Base-by-base conservation (phyloP, 441 rosid species). In the Populus trichocarpa region DNA sequence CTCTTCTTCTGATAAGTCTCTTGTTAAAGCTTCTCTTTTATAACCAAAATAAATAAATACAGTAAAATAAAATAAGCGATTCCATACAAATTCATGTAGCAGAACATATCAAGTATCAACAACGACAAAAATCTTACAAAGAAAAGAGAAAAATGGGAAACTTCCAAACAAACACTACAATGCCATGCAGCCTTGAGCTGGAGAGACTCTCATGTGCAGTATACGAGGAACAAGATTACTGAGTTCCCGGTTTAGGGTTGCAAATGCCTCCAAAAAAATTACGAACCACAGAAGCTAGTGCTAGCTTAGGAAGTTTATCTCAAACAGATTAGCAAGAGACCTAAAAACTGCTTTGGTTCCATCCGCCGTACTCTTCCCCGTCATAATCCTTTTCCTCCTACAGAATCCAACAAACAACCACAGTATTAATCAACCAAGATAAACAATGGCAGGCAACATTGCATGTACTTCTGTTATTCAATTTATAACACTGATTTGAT, bases 281-380 rank as follows among this genome's bases (percentile, higher is more conserved):
- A 14, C 66, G 22, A 61, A 22, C 14, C 66, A 61, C 6, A 61
- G 22, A 22, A 22, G 66, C 26, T 20, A 22, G 12, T 61, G 26
- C 63, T 20, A 53, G 63, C 63, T 59, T 9, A 9, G n/a, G 23
- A 12, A 13, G 38, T 30, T 32, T 12, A 69, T 22, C 18, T 23
- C 20, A 32, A 23, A 22, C 68, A 38, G 50, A 13, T n/a, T 69
- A 26, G 64, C 28, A 5, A 22, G 30, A 11, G 42, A 68, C 46
- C 77, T 80, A 88, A 7, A n/a, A 70, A 11, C 76, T 61, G 81
- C 97, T 90, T 65, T 90, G 79, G 82, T 76, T 89, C 98, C 98
- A 94, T 59, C 98, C 98, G 33, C 98, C 98, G 72, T 74, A 79
- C 65, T 87, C 86, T 75, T 80, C 88, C 18, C 13, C 81, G 65